These are phyloP conservation scores for Cronartium quercuum DNA, from an alignment of 1,284 basidiomycete genomes.

Conservation along the genomic window DNA sequence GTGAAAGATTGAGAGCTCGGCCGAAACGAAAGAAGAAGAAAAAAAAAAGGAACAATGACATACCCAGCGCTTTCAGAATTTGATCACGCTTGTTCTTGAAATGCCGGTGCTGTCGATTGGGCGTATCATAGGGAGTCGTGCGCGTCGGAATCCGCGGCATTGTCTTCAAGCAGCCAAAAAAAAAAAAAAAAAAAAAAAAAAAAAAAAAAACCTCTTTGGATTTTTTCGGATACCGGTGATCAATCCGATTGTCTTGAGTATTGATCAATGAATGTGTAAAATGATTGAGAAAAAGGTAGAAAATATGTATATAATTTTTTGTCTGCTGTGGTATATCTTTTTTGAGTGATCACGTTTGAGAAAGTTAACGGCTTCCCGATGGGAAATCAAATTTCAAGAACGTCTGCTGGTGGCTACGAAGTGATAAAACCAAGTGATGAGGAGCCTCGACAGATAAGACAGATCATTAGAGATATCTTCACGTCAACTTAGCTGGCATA, in stretches of 20 bases:
- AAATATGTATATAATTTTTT: background rate
- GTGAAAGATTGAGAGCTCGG: background rate
- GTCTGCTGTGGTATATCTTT: constrained; percentile 3
- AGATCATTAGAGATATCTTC: background rate
- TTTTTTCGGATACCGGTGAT: background rate
- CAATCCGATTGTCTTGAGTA: background rate
- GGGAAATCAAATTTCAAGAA: background rate
- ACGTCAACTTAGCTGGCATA: background rate
- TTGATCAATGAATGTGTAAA: too few relatives aligned
- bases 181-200: background rate
- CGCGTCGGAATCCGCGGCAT: constrained; percentile 56
- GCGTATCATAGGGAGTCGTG: constrained; percentile 54
- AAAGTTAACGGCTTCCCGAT: background rate
- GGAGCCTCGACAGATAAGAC: background rate
- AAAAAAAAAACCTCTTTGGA: background rate
- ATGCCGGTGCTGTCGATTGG: constrained; percentile 54
- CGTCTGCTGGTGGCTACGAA: background rate
- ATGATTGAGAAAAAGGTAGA: background rate
- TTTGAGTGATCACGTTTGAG: background rate
- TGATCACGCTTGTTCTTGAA: constrained; percentile 56
- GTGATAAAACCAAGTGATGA: background rate
- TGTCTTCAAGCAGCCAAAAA: constrained; percentile 12
- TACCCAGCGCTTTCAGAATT: constrained; percentile 54
- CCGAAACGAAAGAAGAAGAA: constrained; percentile 9
- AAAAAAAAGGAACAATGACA: background rate